Evolutionary conservation across 345 rosid genomes (phyloP).

Genomic region (Firmiana major): DNA sequence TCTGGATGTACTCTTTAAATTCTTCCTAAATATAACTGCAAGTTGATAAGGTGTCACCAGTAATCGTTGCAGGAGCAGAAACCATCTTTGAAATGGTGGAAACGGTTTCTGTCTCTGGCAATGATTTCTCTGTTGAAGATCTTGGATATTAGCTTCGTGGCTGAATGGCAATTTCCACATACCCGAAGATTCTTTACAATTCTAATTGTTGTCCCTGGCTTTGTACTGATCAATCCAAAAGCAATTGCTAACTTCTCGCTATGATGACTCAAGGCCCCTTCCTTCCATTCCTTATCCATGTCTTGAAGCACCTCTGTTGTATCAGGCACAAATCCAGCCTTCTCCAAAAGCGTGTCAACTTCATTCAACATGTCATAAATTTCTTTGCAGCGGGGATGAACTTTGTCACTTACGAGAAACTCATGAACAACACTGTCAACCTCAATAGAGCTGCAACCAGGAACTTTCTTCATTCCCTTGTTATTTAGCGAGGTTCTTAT

Average conservation of each 20-base stretch:
- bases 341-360: conserved; percentile 45
- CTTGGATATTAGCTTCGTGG: conserved; percentile 67
- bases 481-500: conserved; percentile 49
- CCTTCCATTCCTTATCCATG: conserved; percentile 76
- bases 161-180: conserved; percentile 69
- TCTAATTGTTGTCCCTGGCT: conserved; percentile 68
- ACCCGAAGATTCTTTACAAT: conserved; percentile 81
- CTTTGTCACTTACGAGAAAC: conserved; percentile 67
- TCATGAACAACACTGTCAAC: conserved; percentile 66
- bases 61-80: conserved; percentile 71
- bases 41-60: conserved; percentile 41
- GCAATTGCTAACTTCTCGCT: conserved; percentile 80
- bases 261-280: conserved; percentile 65
- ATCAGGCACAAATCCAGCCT: conserved; percentile 60
- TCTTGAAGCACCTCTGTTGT: conserved; percentile 66
- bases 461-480: conserved; percentile 65
- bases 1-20: neutral
- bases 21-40: neutral
- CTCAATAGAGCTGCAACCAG: conserved; percentile 74
- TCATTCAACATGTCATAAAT: conserved; percentile 69
- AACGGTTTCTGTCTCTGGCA: conserved; percentile 73
- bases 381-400: conserved; percentile 51
- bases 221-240: conserved; percentile 73
- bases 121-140: conserved; percentile 72
- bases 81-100: conserved; percentile 76